Conservation (phyloP, 2,329 filamentous ascomycete species). For the Podosphaera aphanis region DNA sequence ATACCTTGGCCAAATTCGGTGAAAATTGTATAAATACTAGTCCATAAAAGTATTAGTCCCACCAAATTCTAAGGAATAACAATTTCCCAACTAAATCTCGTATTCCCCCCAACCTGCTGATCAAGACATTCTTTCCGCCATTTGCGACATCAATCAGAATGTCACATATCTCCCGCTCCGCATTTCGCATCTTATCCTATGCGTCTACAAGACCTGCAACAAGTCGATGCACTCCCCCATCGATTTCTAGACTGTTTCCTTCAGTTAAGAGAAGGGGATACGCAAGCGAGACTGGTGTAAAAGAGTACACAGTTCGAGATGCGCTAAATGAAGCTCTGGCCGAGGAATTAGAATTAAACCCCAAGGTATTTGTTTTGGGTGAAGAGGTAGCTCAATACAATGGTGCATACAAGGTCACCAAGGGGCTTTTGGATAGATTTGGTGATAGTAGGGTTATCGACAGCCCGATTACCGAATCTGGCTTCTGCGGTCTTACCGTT, state of each 20-base stretch:
- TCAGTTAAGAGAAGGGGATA: conserved; percentile 15
- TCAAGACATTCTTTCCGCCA: conserved; percentile 2
- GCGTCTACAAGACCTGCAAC: conserved; percentile 22
- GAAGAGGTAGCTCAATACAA: conserved; percentile 99
- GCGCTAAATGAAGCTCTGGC: conserved; percentile 93
- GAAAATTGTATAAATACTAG: not conserved
- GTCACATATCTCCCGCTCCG: conserved; percentile 38
- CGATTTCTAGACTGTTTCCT: conserved; percentile 14
- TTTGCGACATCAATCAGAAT: conserved; percentile 12
- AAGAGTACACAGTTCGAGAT: conserved; percentile 93
- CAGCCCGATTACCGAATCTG: conserved; percentile 92
- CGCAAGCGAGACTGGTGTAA: conserved; percentile 28
- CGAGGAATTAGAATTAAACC: conserved; percentile 84
- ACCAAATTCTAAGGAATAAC: not conserved
- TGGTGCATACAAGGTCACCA: conserved; percentile 98
- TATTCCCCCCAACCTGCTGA: not conserved
- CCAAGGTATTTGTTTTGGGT: conserved; percentile 86
- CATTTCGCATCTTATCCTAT: conserved; percentile 35
- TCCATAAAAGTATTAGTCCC: not conserved
- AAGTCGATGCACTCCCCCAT: conserved; percentile 28
- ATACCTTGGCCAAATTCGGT: not conserved
- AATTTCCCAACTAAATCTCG: not conserved
- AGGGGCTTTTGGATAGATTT: conserved; percentile 89
- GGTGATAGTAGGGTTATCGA: conserved; percentile 95
- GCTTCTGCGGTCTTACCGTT: conserved; percentile 80